Conservation (phyloP, 495 filamentous ascomycete species). For the Bacidia gigantensis region DNA sequence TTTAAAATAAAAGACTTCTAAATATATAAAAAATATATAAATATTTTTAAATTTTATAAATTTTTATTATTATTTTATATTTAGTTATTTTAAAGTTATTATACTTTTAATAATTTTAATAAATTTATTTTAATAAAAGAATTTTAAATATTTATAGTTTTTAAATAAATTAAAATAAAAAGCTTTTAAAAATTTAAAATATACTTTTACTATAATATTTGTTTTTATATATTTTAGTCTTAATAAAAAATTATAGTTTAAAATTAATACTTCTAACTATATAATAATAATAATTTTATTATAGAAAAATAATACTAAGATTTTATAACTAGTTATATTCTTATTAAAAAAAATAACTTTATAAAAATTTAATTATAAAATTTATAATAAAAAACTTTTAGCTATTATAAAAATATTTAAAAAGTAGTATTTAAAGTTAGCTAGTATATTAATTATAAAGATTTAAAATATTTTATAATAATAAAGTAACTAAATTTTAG, state of each 20-base stretch:
- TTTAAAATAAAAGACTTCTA: background rate
- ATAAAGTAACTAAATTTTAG: background rate
- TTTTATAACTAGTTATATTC: background rate
- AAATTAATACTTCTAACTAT: conserved; percentile 2
- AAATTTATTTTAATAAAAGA: background rate
- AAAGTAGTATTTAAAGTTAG: background rate
- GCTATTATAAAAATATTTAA: background rate
- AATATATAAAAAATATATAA: background rate
- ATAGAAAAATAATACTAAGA: background rate
- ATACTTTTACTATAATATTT: background rate
- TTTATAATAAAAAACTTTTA: background rate
- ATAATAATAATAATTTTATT: background rate
- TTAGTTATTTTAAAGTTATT: background rate
- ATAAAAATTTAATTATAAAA: background rate
- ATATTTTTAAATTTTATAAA: background rate
- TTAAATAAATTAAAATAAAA: background rate
- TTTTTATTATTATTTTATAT: background rate
- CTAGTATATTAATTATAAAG: conserved; percentile 1
- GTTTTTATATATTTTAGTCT: background rate
- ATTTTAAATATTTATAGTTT: background rate
- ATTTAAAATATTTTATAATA: background rate
- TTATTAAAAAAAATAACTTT: background rate
- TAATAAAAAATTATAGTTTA: background rate
- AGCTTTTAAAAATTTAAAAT: background rate
- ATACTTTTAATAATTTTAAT: background rate